Percentiles rank a stretch among this genome's conserved stretches.
Evolutionary conservation across 345 rosid genomes (phyloP).

Genomic region (Trapa bicornis): DNA sequence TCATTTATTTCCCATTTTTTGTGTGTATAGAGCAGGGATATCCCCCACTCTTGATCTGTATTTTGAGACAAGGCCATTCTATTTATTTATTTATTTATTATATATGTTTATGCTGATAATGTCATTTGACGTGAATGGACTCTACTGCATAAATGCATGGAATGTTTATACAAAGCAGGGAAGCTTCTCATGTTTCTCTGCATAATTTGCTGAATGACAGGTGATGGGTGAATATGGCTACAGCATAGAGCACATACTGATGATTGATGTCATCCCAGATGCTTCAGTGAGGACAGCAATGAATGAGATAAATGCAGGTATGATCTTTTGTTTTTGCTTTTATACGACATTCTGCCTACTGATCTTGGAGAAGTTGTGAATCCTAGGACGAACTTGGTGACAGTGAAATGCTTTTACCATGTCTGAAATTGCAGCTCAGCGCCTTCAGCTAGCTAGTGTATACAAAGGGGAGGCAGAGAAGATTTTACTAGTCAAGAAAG

Average conservation of each 20-base stretch:
- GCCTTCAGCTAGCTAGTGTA: slow-evolving; percentile 96
- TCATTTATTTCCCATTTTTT: background rate
- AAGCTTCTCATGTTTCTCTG: background rate
- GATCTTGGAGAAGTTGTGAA: background rate
- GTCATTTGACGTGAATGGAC: background rate
- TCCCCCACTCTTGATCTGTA: background rate
- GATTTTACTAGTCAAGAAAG: slow-evolving; percentile 71
- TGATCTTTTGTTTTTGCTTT: background rate
- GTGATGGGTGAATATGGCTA: slow-evolving; percentile 94
- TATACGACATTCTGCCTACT: background rate
- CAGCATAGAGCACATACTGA: slow-evolving; percentile 86
- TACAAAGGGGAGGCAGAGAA: slow-evolving; percentile 99
- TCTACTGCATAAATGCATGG: background rate
- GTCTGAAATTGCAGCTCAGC: slow-evolving; percentile 54
- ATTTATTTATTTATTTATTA: background rate
- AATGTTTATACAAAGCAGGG: background rate
- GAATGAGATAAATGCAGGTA: slow-evolving; percentile 99
- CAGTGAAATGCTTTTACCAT: background rate
- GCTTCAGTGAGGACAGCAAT: slow-evolving; percentile 80
- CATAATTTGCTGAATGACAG: slow-evolving; percentile 18
- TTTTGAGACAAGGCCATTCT: background rate
- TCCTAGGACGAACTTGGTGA: background rate
- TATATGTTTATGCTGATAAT: background rate
- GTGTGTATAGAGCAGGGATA: background rate
- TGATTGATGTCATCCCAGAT: slow-evolving; percentile 97